Percentiles rank a stretch among this genome's conserved stretches.
phyloP scores from a whole-genome alignment of 495 filamentous ascomycete species.

The Lasiosphaeriaceae sp. region DNA sequence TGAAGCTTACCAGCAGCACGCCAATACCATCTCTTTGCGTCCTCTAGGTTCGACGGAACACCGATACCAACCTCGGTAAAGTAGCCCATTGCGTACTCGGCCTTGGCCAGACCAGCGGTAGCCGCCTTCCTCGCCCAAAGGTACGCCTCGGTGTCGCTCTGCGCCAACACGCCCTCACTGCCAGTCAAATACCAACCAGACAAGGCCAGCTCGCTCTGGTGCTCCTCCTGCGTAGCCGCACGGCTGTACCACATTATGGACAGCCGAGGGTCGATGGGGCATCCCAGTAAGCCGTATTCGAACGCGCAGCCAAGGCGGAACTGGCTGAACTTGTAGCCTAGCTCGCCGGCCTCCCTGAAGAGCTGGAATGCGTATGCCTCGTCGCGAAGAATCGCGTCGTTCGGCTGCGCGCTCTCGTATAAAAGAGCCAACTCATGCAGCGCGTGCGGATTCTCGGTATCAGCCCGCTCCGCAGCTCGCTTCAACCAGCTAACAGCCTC shows the following conservation, averaged over 20 bases:
- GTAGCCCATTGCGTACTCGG: constrained; percentile 97
- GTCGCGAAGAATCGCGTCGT: constrained; percentile 73
- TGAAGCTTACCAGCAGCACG: constrained; percentile 83
- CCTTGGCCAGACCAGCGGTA: constrained; percentile 77
- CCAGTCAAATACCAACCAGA: constrained; percentile 97
- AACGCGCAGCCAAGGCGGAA: constrained; percentile 83
- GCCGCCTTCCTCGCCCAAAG: constrained; percentile 96
- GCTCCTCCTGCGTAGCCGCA: constrained; percentile 90
- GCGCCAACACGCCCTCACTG: constrained; percentile 77
- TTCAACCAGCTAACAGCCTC: constrained; percentile 91
- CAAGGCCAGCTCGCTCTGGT: constrained; percentile 87
- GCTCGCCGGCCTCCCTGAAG: constrained; percentile 81
- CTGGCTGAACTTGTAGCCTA: constrained; percentile 94
- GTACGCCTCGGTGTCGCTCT: constrained; percentile 94
- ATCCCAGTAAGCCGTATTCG: constrained; percentile 84
- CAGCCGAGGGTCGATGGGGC: constrained; percentile 72
- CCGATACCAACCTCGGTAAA: constrained; percentile 96
- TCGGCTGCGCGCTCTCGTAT: constrained; percentile 66
- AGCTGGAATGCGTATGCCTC: constrained; percentile 72
- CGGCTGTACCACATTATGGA: constrained; percentile 91
- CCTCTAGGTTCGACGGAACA: constrained; percentile 77
- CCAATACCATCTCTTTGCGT: constrained; percentile 98
- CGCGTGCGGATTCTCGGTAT: constrained; percentile 89
- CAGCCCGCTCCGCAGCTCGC: constrained; percentile 83
- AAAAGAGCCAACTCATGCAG: constrained; percentile 87